phyloP scores from a whole-genome alignment of 2,329 filamentous ascomycete species.

The Pyrenophora graminea region DNA sequence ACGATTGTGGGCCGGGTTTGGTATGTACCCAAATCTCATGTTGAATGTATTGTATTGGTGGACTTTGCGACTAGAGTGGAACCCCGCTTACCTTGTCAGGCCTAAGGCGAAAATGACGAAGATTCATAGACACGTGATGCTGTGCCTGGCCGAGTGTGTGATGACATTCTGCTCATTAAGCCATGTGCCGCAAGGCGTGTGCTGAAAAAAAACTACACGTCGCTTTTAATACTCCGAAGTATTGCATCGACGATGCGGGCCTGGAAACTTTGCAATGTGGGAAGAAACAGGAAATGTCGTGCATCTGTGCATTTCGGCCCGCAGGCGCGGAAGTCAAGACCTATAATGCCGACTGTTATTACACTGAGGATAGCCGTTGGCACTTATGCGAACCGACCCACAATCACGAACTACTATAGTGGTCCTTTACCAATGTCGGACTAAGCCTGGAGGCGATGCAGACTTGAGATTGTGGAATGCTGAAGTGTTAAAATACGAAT shows the following conservation, averaged over 20 bases:
- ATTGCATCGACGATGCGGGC: background rate
- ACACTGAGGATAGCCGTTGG: conserved; percentile 4
- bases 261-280: background rate
- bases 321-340: background rate
- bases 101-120: background rate
- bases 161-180: background rate
- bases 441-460: no score
- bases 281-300: conserved; percentile 4
- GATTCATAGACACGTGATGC: background rate
- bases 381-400: background rate
- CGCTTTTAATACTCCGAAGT: background rate
- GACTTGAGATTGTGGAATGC: no score
- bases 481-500: no score
- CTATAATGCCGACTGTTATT: conserved; percentile 15
- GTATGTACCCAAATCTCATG: conserved; percentile 1
- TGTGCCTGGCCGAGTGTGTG: background rate
- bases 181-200: background rate
- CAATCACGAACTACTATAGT: background rate
- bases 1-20: conserved; percentile 5
- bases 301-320: conserved; percentile 3
- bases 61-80: conserved; percentile 6
- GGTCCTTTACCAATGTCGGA: background rate
- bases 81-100: background rate
- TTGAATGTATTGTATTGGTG: background rate
- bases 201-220: background rate